These are phyloP conservation scores for Rhizopogon vesiculosus DNA, from an alignment of 768 basidiomycete genomes.

Conservation along the genomic window DNA sequence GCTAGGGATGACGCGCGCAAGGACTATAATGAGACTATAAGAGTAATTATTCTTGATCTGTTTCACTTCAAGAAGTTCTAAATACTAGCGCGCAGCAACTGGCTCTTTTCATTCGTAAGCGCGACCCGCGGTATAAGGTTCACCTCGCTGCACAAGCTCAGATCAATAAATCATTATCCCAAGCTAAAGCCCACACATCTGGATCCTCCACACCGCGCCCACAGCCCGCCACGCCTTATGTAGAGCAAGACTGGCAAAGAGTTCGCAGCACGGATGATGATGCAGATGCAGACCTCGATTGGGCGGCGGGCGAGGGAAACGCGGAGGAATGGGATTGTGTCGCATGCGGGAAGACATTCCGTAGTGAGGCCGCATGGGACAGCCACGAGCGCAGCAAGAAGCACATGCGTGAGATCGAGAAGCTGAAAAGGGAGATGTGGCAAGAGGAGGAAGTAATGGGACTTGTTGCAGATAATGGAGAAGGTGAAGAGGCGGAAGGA, in stretches of 20 bases:
- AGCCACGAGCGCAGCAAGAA: conserved; percentile 96
- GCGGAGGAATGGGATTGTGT: conserved; percentile 91
- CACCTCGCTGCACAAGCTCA: conserved; percentile 48
- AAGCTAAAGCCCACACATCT: conserved; percentile 14
- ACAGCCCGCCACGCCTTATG: conserved; percentile 35
- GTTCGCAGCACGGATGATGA: conserved; percentile 26
- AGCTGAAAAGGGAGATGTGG: conserved; percentile 71
- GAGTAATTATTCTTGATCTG: conserved; percentile 38
- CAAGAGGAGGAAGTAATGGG: conserved; percentile 67
- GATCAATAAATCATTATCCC: conserved; percentile 20
- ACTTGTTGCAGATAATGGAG: conserved; percentile 34
- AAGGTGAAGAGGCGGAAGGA: conserved; percentile 14
- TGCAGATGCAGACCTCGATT: conserved; percentile 63
- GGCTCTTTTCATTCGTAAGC: conserved; percentile 72
- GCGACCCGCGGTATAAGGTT: conserved; percentile 83
- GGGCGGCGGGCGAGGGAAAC: conserved; percentile 68
- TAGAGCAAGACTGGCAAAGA: conserved; percentile 92
- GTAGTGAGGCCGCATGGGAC: conserved; percentile 91
- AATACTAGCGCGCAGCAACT: conserved; percentile 47
- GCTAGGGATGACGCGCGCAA: conserved; percentile 79
- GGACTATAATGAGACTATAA: conserved; percentile 90
- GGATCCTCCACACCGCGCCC: conserved; percentile 27
- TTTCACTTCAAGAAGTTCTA: neutral
- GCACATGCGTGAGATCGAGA: conserved; percentile 84
- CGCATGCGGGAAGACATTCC: conserved; percentile 86